Base-by-base conservation (phyloP, 1,139 yeast species). In the Pichia sp. region DNA sequence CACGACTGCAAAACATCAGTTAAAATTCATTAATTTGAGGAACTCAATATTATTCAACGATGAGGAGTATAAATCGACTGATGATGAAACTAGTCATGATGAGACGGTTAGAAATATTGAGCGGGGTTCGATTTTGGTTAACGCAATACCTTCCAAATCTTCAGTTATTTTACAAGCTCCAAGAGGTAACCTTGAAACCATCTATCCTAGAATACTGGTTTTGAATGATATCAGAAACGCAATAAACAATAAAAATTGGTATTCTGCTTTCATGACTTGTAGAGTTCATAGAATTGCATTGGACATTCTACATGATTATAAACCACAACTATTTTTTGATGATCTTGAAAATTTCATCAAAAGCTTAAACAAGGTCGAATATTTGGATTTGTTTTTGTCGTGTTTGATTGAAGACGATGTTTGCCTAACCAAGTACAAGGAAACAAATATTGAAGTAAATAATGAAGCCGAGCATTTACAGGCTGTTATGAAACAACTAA, bases 151-250 rank as follows among this genome's bases (percentile, higher is more conserved):
- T 1, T 79, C 95, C 0, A 84, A 78, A 48, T 81, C 88, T 47
- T 77, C 94, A 0, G 88, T 94, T 23, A 80, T 86, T 3, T 69
- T 94, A 45, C 96, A 94, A 64, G 97, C 97, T 3, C 95, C 95
- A 48, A 76, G 99, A 62, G 99, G 99, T 50, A 94, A 94, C 56
- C 68, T 92, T 53, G 99, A 94, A 63, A 88, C 97, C 0, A 84
- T 94, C 33, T 83, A 79, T 58, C 98, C 99, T 9, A 74, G 98
- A 62, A 85, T 92, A 40, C 80, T 92, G 85, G 95, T 92, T 11
- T 69, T 94, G 42, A 74, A 87, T 10, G 95, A 84, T 26, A 94
- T 94, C 23, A 74, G 98, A 54, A 70, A 75, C 41, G 73, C 74
- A 55, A 86, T 94, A 50, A 69, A 72, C 36, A 65, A 67, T 0